Evolutionary conservation across 1,139 yeast species (phyloP), one percentile per base, ranked within the genome.

Genomic region (Blastobotrys niveus): DNA sequence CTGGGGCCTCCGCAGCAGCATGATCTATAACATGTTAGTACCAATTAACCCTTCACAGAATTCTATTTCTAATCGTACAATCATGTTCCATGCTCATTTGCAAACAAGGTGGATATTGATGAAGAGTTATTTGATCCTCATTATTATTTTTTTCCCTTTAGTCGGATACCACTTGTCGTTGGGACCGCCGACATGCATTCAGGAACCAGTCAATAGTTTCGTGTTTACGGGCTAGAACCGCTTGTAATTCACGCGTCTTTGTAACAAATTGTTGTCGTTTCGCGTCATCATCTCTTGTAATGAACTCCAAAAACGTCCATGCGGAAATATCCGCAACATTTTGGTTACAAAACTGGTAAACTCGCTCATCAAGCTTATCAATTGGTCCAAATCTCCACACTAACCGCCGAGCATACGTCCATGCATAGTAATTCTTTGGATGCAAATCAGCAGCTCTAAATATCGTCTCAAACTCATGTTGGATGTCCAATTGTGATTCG

Each of bases 371-470:
- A 8, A 43, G n/a, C 15, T 12, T 19, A 4, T 21, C 8, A 27
- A 12, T 18, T 18, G 26, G 25, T 4, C 24, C 22, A 17, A 3
- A 31, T 14, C 32, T 14, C 30, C 20, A 19, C 2, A 65, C 47
- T 25, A 70, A 46, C 56, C 66, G 64, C 26, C 76, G 59, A 4
- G 71, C 62, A 43, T 65, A 62, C 8, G 59, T 55, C 67, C 72
- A 67, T 0, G 76, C 74, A 47, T 73, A 73, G 52, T 73, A 73
- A 52, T 72, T 74, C 36, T 64, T 55, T 3, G 70, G 69, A 51
- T 73, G 78, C 20, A 57, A 49, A 21, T 49, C 54, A 0, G 65
- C 66, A 0, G 77, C 71, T 12, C 45, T 42, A 1, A 61, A 44
- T 1, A 70, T 60, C 2, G 63, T 48, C 5, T 48, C 48, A 26